Evolutionary conservation across 2,329 filamentous ascomycete genomes (phyloP).

Genomic region (Hansfordia pulvinata): DNA sequence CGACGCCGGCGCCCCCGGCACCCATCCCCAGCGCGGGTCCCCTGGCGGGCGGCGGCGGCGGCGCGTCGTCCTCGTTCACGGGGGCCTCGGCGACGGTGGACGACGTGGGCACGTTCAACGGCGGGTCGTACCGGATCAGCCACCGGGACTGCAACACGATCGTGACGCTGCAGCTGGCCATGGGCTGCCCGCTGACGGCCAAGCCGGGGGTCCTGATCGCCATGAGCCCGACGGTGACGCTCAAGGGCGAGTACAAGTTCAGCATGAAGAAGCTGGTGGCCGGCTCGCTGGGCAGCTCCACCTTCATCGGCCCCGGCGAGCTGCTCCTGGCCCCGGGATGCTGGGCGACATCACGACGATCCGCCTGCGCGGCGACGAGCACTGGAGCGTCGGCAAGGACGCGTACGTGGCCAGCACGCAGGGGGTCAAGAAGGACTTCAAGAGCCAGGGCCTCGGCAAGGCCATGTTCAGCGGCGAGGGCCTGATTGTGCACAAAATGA

Average conservation of each 20-base stretch:
- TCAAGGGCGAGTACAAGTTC: conserved; percentile 76
- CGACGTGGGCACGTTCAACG: conserved; percentile 93
- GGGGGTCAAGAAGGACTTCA: conserved; percentile 77
- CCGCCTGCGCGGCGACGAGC: conserved; percentile 54
- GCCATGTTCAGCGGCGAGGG: conserved; percentile 92
- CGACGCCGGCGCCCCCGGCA: conserved; percentile 8
- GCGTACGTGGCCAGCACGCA: conserved; percentile 77
- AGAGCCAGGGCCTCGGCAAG: conserved; percentile 75
- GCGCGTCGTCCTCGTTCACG: conserved; percentile 34
- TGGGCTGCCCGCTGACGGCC: conserved; percentile 69
- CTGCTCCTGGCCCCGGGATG: conserved; percentile 63
- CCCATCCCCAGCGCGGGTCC: conserved; percentile 22
- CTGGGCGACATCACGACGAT: conserved; percentile 80
- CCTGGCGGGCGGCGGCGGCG: conserved; percentile 19
- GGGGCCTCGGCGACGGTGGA: conserved; percentile 55
- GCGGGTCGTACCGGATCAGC: conserved; percentile 84
- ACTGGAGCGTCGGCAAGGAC: conserved; percentile 79
- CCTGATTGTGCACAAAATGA: conserved; percentile 78
- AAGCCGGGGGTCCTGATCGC: conserved; percentile 88
- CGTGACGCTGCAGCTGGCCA: conserved; percentile 76
- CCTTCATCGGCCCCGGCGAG: conserved; percentile 82
- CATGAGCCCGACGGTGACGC: conserved; percentile 79
- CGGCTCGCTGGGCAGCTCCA: conserved; percentile 63
- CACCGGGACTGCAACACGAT: conserved; percentile 87
- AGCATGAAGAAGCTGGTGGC: conserved; percentile 82